A percentile compares a stretch with the other conserved stretches of the same genome.
Evolutionary conservation across 2,329 filamentous ascomycete species (phyloP).

Genomic region (Ampelomyces quisqualis): DNA sequence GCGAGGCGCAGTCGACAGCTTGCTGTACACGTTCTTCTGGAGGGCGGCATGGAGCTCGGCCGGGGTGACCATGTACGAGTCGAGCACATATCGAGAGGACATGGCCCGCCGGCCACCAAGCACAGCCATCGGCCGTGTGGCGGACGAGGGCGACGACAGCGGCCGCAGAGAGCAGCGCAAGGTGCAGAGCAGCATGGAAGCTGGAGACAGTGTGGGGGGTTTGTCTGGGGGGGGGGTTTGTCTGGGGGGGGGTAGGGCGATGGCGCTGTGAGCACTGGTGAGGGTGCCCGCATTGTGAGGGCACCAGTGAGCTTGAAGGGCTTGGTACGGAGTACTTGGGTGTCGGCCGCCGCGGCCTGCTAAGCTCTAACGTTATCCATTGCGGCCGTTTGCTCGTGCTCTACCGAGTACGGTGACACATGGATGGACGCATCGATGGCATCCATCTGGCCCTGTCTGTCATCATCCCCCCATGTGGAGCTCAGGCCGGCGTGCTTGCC

Average conservation of each 20-base stretch:
- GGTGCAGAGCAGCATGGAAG: constrained; percentile 34
- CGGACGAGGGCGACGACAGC: constrained; percentile 16
- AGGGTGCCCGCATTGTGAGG: constrained; percentile 15
- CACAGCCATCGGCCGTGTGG: constrained; percentile 11
- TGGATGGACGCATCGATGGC: not conserved
- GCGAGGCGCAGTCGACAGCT: constrained; percentile 77
- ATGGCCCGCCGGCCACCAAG: constrained; percentile 24
- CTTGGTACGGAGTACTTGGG: no score
- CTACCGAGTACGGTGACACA: no score
- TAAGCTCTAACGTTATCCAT: no score
- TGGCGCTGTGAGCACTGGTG: constrained; percentile 4
- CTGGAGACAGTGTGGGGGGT: constrained; percentile 14
- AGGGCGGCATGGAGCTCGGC: constrained; percentile 79
- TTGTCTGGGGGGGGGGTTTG: constrained; percentile 1
- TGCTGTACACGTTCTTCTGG: constrained; percentile 75
- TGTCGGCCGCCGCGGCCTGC: no score
- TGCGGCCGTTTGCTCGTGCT: no score
- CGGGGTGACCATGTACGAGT: constrained; percentile 83
- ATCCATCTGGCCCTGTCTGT: constrained; percentile 9
- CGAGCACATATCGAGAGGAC: constrained; percentile 53
- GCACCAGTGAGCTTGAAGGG: constrained; percentile 19
- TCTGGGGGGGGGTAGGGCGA: constrained; percentile 5
- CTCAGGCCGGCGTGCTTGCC: not conserved
- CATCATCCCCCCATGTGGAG: constrained; percentile 22
- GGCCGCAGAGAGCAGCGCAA: constrained; percentile 30